Conservation (phyloP, 2,329 filamentous ascomycete species). For the Alternaria gaisen region DNA sequence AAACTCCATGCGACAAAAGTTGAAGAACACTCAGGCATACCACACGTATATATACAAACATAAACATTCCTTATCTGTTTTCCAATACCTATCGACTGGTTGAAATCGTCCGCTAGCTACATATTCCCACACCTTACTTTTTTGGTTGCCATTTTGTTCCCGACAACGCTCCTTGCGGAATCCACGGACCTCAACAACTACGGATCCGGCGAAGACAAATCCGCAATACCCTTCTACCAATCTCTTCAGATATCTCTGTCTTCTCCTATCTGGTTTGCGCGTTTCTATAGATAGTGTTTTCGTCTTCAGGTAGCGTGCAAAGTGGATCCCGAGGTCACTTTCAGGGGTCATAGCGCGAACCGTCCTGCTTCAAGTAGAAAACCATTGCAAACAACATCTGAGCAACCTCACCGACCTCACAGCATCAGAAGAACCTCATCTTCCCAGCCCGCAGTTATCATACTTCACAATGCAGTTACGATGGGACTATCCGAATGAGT, state of each 20-base stretch:
- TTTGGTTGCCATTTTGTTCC: not conserved
- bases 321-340: not conserved
- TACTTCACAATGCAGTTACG: slow-evolving; percentile 31
- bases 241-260: not conserved
- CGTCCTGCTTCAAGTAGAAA: slow-evolving; percentile 1
- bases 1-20: not conserved
- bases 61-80: not conserved
- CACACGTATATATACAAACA: not conserved
- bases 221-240: not conserved
- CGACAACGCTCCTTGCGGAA: not conserved
- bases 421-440: not conserved
- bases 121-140: accelerated
- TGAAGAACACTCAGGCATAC: not conserved
- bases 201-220: not conserved
- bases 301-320: not conserved
- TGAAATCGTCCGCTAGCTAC: not conserved
- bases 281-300: not conserved
- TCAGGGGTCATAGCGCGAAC: slow-evolving; percentile 2
- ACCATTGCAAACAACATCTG: not conserved
- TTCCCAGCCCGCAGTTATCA: not conserved
- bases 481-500: slow-evolving; percentile 37
- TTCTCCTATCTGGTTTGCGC: slow-evolving; percentile 5
- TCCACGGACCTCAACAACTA: not conserved
- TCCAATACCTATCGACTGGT: not conserved
- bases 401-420: not conserved